Percentiles rank a stretch among this genome's conserved stretches.
Evolutionary conservation across 192 early-diverging fungal species (phyloP).

Genomic region (Backusella tarrabulga): DNA sequence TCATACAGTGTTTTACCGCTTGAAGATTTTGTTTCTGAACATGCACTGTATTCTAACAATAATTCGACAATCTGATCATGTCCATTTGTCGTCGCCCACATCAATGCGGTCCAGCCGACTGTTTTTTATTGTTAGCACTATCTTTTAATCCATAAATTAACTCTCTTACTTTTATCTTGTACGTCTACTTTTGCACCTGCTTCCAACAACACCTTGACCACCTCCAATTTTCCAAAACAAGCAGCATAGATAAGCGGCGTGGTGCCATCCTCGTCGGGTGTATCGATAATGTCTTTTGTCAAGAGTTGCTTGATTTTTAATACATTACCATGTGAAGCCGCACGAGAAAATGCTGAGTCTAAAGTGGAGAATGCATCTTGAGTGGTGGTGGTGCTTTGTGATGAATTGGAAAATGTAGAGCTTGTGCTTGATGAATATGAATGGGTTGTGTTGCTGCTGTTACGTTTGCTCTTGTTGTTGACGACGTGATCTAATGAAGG

Average conservation of each 20-base stretch:
- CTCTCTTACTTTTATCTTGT: slow-evolving; percentile 74
- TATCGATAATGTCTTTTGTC: slow-evolving; percentile 70
- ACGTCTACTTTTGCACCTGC: slow-evolving; percentile 74
- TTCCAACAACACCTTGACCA: slow-evolving; percentile 67
- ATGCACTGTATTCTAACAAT: slow-evolving; percentile 80
- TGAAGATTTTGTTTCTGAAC: slow-evolving; percentile 59
- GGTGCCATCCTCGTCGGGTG: slow-evolving; percentile 74
- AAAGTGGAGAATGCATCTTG: neutral
- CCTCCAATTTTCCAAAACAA: slow-evolving; percentile 80
- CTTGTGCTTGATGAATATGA: slow-evolving; percentile 7
- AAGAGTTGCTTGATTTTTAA: slow-evolving; percentile 61
- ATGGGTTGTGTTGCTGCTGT: slow-evolving; percentile 1
- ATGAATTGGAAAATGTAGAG: slow-evolving; percentile 11
- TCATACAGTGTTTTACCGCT: slow-evolving; percentile 75
- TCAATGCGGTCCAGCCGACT: slow-evolving; percentile 86
- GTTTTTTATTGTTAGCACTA: neutral
- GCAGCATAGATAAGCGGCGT: slow-evolving; percentile 86
- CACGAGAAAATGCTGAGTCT: slow-evolving; percentile 48
- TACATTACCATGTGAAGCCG: slow-evolving; percentile 74
- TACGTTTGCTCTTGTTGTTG: slow-evolving; percentile 1
- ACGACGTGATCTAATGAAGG: neutral
- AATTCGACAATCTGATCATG: slow-evolving; percentile 69
- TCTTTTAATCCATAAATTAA: neutral
- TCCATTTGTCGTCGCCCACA: slow-evolving; percentile 89
- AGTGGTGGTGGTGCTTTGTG: neutral